These are phyloP conservation scores for Verticillium isaacii DNA, from an alignment of 2,329 filamentous ascomycete genomes.

Conservation along the genomic window DNA sequence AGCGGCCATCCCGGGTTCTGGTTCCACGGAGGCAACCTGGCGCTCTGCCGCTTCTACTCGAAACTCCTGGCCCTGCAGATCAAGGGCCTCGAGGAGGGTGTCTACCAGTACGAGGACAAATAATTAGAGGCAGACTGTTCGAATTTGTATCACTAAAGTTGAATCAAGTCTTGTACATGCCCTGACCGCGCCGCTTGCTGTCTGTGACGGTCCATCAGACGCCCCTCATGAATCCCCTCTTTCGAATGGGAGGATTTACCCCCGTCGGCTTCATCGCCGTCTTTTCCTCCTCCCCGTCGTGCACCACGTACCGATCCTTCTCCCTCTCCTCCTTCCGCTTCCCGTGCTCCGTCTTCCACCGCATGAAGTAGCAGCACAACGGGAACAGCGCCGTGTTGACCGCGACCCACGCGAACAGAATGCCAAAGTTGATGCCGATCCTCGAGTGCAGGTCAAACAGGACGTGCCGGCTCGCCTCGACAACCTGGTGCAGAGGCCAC, in stretches of 20 bases:
- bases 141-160: neutral
- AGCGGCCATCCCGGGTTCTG: conserved; percentile 29
- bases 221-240: conserved; percentile 25
- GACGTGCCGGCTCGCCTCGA: conserved; percentile 54
- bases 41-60: conserved; percentile 26
- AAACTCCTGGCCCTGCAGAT: conserved; percentile 25
- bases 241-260: conserved; percentile 19
- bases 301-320: conserved; percentile 21
- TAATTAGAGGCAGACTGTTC: neutral
- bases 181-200: too few relatives aligned
- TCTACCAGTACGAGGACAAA: conserved; percentile 5
- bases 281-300: conserved; percentile 17
- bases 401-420: conserved; percentile 54
- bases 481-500: conserved; percentile 59
- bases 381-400: conserved; percentile 51
- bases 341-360: conserved; percentile 31
- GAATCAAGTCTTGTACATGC: neutral
- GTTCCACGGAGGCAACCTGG: conserved; percentile 30
- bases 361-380: conserved; percentile 36
- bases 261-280: conserved; percentile 22
- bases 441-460: conserved; percentile 54
- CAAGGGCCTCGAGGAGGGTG: conserved; percentile 11
- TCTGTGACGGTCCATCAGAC: conserved; percentile 7
- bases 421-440: conserved; percentile 56
- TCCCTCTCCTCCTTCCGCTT: conserved; percentile 17